phyloP scores from a whole-genome alignment of 805 yeast genomes.

The Barnettozyma sucrosica region DNA sequence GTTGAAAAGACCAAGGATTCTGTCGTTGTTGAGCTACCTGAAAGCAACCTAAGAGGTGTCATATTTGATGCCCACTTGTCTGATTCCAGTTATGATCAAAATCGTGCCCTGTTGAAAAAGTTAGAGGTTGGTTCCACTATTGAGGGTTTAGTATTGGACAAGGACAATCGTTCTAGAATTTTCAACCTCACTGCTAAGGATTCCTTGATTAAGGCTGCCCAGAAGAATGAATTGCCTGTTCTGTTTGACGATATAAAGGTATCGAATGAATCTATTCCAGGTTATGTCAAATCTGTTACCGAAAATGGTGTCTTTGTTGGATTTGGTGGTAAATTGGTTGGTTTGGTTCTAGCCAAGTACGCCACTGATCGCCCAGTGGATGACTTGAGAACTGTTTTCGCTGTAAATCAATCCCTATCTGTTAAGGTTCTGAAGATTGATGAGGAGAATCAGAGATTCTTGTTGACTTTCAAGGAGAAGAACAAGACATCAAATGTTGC shows the following conservation, averaged over 20 bases:
- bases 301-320: slow-evolving; percentile 76
- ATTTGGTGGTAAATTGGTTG: slow-evolving; percentile 76
- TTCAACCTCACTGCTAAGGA: slow-evolving; percentile 60
- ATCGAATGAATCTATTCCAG: slow-evolving; percentile 48
- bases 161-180: slow-evolving; percentile 54
- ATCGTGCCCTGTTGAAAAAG: slow-evolving; percentile 59
- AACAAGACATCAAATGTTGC: slow-evolving; percentile 22
- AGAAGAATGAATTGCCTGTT: slow-evolving; percentile 47
- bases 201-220: slow-evolving; percentile 62
- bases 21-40: slow-evolving; percentile 52
- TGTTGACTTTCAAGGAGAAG: slow-evolving; percentile 49
- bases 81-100: slow-evolving; percentile 70
- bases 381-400: slow-evolving; percentile 49
- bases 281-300: slow-evolving; percentile 77
- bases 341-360: slow-evolving; percentile 72
- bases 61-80: slow-evolving; percentile 69
- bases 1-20: slow-evolving; percentile 75
- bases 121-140: slow-evolving; percentile 55
- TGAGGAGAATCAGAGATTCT: slow-evolving; percentile 62
- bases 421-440: slow-evolving; percentile 65
- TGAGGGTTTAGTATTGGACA: slow-evolving; percentile 61
- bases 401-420: slow-evolving; percentile 62
- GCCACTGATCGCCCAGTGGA: slow-evolving; percentile 50
- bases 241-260: slow-evolving; percentile 51
- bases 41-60: slow-evolving; percentile 56